These are phyloP conservation scores for Ascochyta fabae DNA, from an alignment of 2,329 filamentous ascomycete genomes.

Conservation along the genomic window DNA sequence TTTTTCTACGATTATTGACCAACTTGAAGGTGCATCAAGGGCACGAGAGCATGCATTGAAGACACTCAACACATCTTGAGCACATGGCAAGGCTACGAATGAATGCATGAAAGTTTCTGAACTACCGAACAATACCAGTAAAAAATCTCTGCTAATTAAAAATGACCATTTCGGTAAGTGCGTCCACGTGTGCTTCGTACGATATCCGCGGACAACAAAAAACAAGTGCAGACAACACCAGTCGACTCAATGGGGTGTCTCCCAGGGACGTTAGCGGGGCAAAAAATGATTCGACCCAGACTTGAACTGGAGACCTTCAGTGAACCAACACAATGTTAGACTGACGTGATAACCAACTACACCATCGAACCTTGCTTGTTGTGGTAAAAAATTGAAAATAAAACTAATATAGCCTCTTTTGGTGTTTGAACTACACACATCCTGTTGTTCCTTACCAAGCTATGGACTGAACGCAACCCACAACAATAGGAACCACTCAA, in stretches of 20 bases:
- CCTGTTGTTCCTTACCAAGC: no score
- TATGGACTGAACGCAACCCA: no score
- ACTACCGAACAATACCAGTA: no score
- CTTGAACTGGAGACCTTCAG: conserved; percentile 22
- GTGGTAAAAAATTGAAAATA: not conserved
- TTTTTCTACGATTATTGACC: not conserved
- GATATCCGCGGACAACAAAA: no score
- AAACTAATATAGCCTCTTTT: not conserved
- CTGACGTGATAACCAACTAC: conserved; percentile 57
- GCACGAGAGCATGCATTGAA: not conserved
- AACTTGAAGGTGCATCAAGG: not conserved
- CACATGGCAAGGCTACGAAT: not conserved
- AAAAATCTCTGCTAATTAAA: no score
- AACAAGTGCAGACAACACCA: no score
- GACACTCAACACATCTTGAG: not conserved
- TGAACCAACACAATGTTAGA: conserved; percentile 45
- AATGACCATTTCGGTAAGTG: no score
- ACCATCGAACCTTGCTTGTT: conserved; percentile 34
- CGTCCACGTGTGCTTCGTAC: no score
- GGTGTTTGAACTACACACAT: no score
- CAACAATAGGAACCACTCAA: no score
- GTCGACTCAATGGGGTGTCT: no score
- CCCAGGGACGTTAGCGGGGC: no score
- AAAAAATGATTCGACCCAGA: conserved; percentile 20
- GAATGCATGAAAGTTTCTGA: not conserved